Evolutionary conservation across 2,329 filamentous ascomycete genomes (phyloP).

Genomic region (Ilyonectria sp.): DNA sequence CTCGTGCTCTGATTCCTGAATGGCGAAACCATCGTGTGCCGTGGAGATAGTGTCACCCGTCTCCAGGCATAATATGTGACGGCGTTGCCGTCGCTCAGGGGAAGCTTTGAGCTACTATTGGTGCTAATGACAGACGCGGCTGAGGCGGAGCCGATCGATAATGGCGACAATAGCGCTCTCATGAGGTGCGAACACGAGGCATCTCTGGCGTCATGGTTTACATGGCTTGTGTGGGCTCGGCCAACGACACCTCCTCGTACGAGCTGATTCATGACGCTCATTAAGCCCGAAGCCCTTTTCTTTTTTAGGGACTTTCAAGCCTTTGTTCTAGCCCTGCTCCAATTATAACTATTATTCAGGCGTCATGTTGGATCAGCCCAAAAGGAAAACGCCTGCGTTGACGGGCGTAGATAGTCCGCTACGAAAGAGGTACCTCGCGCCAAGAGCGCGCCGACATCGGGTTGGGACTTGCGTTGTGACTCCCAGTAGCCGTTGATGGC

Average conservation of each 20-base stretch:
- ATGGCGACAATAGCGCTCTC: not conserved
- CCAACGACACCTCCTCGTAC: not conserved
- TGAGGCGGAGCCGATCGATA: not conserved
- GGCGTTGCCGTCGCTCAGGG: slow-evolving; percentile 3
- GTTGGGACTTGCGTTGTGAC: slow-evolving; percentile 13
- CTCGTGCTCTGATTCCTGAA: slow-evolving; percentile 1
- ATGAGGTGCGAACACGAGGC: slow-evolving; percentile 3
- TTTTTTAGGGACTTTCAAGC: not conserved
- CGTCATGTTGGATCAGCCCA: slow-evolving; percentile 18
- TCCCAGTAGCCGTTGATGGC: not conserved
- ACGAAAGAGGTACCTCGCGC: slow-evolving; percentile 14
- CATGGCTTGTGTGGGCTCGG: not conserved
- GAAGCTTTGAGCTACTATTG: not conserved
- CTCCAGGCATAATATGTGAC: not conserved
- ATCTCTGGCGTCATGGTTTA: slow-evolving; percentile 9
- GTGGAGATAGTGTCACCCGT: not conserved
- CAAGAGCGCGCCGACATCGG: slow-evolving; percentile 29
- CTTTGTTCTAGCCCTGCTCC: not conserved
- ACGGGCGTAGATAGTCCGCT: slow-evolving; percentile 8
- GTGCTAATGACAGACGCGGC: not conserved
- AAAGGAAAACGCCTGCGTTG: slow-evolving; percentile 23
- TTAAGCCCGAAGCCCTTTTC: slow-evolving; percentile 1
- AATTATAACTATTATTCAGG: slow-evolving; percentile 25
- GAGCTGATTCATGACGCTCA: not conserved
- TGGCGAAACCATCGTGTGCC: slow-evolving; percentile 5